Base-by-base conservation (phyloP, 169 alveolate species). In the Eimeria acervulina region DNA sequence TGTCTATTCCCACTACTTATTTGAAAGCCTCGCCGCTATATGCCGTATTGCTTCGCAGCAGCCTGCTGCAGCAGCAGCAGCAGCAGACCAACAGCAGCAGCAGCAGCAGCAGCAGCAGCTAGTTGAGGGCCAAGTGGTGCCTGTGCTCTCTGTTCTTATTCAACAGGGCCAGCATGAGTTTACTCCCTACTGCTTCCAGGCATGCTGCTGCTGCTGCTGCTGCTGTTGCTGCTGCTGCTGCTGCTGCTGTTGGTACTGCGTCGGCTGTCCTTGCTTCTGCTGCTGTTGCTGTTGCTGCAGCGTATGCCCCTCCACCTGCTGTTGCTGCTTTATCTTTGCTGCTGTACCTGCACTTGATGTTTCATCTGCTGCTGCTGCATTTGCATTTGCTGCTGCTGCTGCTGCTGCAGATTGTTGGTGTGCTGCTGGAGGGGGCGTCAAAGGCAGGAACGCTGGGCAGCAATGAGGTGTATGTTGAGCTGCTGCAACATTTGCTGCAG, bases 121-220 rank as follows among this genome's bases (percentile, higher is more conserved):
- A 12, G 81, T 90, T 42, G 95, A 90, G 38, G 52, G 61, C 21
- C 89, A 90, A 23, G 95, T 90, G 44, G 76, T 90, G 17, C 95
- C 95, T 19, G 95, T 90, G 38, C 95, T 90, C 17, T 63, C 87
- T 23, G 95, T 90, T n/a, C 74, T 90, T 51, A 70, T 90, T 47
- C 95, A 70, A 85, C 95, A 90, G 31, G 61, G 87, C 1, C 78
- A 63, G 28, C 95, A 90, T 42, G 95, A 90, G 6, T 90, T 90
- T 70, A 70, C 78, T n/a, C 95, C 95, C 31, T 90, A 90, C 88
- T 90, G 95, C 88, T 90, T 90, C 55, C 95, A 47, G 55, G 55
- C 55, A 47, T 47, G 55, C 12, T 47, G 55, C 55, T 47, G 55
- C 55, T 47, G 55, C 55, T 47, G 55, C 55, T 47, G 55, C 55